phyloP scores from a whole-genome alignment of 805 yeast species.

The Maudiozyma pseudohumilis region DNA sequence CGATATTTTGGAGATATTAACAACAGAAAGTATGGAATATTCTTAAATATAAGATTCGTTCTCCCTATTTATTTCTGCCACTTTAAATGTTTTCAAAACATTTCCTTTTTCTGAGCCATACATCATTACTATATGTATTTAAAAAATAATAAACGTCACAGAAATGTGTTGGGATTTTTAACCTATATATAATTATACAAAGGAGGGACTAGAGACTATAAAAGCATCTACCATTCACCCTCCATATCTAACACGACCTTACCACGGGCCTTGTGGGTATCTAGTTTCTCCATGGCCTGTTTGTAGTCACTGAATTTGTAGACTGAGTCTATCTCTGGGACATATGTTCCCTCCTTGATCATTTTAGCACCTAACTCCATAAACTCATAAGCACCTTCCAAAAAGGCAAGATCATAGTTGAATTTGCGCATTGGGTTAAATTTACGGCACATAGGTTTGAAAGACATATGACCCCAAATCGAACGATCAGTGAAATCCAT shows the following conservation, averaged over 20 bases:
- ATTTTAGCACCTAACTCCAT: conserved; percentile 18
- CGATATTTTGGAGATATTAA: too few relatives aligned
- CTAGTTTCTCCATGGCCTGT: conserved; percentile 41
- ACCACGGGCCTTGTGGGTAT: conserved; percentile 45
- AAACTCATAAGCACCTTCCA: conserved; percentile 5
- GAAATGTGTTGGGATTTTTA: too few relatives aligned
- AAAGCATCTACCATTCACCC: too few relatives aligned
- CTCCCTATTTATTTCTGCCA: too few relatives aligned
- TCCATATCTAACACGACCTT: conserved; percentile 40
- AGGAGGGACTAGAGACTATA: too few relatives aligned
- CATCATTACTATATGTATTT: too few relatives aligned
- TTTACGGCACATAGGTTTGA: conserved; percentile 9
- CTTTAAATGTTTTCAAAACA: too few relatives aligned
- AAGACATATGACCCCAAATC: conserved; percentile 4
- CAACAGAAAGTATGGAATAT: too few relatives aligned
- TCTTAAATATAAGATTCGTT: too few relatives aligned
- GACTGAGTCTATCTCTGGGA: conserved; percentile 45
- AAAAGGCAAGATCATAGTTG: conserved; percentile 22
- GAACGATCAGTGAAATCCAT: conserved; percentile 18
- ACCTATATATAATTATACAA: too few relatives aligned
- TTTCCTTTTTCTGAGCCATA: too few relatives aligned
- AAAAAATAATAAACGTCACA: too few relatives aligned
- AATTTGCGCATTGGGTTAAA: conserved; percentile 22
- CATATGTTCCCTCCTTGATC: conserved; percentile 26
- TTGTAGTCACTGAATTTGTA: conserved; percentile 39